Conservation (phyloP, 768 basidiomycete species). For the Mrakia frigida region DNA sequence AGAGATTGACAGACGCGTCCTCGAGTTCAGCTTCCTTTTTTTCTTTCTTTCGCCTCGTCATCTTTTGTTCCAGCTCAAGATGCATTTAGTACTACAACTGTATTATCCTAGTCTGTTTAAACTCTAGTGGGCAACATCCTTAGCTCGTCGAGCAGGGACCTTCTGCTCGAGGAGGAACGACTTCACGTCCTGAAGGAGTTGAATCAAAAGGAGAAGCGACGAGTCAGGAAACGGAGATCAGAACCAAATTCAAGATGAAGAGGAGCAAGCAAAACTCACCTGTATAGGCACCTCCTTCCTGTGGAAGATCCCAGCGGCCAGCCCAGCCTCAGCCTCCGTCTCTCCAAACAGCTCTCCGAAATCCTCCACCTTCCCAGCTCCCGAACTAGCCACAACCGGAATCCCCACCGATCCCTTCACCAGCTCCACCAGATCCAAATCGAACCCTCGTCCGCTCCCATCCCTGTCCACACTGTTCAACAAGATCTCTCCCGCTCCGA, state of each 20-base stretch:
- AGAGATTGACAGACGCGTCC: no score
- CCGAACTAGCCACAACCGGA: conserved; percentile 91
- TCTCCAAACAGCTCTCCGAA: conserved; percentile 79
- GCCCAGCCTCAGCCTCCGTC: conserved; percentile 69
- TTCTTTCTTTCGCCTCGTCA: no score
- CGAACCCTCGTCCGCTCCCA: conserved; percentile 87
- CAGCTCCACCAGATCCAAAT: conserved; percentile 70
- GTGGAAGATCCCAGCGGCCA: conserved; percentile 98
- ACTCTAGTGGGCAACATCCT: conserved; percentile 20
- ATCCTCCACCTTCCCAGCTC: conserved; percentile 75
- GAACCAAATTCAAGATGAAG: neutral
- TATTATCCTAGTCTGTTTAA: no score
- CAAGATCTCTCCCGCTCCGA: conserved; percentile 92
- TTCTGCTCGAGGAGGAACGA: conserved; percentile 41
- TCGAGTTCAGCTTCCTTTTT: no score
- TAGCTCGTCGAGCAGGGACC: conserved; percentile 36
- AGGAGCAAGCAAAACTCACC: conserved; percentile 36
- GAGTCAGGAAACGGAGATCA: neutral
- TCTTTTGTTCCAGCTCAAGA: no score
- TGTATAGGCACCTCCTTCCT: conserved; percentile 75
- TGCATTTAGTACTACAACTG: no score
- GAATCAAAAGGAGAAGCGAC: neutral
- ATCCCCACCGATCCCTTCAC: conserved; percentile 73
- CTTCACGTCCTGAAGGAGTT: conserved; percentile 57
- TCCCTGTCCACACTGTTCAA: conserved; percentile 96